Evolutionary conservation across 1,284 basidiomycete species (phyloP), one percentile per base, ranked within the genome.

Genomic region (Trametes pubescens): DNA sequence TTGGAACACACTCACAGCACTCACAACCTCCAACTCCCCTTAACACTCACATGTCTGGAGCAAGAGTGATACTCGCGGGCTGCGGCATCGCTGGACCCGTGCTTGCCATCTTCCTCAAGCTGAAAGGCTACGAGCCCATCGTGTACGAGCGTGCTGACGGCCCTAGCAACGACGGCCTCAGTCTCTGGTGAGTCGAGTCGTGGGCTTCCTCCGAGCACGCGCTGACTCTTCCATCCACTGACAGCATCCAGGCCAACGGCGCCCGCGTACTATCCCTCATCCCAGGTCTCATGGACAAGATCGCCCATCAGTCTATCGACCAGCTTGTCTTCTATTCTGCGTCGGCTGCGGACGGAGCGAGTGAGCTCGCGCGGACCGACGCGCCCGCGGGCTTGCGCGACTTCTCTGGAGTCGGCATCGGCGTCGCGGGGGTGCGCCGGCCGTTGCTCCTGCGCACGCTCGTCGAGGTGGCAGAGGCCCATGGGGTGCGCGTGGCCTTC

Each of bases 71-170:
- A 61, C 75, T 81, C 63, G 73, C 77, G n/a, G 81, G 80, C n/a
- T 74, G 73, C 34, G 81, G 81, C 7, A 78, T 82, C 44, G 80
- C 78, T 5, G 82, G 81, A n/a, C 80, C 81, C 29, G 75, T 80
- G 1, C 77, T 82, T 24, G 81, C 79, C 7, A 73, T 79, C 32
- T 73, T 81, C 47, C 75, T 83, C 56, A 81, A 80, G 64, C 65
- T 68, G 34, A 77, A 78, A 61, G 81, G 81, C n/a, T 82, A 80
- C 64, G 68, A 76, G 2, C 79, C 81, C 4, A 69, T 79, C 55
- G 66, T 82, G 3, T 83, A 81, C 62, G 81, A 83, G 65, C 74
- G 79, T 51, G 66, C 71, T 16, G 63, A 72, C n/a, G 62, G 62
- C 6, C 58, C 72, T 22, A 61, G 71, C 9, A 73, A 76, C 10